Evolutionary conservation across 202 grass and related monocot genomes (phyloP).

Genomic region (Tripidium arundinaceum): DNA sequence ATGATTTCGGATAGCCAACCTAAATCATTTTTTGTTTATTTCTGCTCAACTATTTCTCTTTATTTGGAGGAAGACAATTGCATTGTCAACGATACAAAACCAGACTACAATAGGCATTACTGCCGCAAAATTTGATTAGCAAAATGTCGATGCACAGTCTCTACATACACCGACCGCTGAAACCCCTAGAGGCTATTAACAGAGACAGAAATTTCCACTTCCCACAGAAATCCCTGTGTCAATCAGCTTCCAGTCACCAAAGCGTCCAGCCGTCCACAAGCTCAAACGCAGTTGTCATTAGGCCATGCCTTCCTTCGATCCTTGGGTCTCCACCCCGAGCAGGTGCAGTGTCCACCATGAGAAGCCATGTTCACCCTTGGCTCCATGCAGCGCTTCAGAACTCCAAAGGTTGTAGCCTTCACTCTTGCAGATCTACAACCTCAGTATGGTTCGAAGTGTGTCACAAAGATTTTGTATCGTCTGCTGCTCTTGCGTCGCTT

Average conservation of each 20-base stretch:
- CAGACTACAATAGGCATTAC: background rate
- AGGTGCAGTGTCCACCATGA: background rate
- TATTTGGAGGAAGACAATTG: background rate
- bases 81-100: background rate
- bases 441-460: conserved; percentile 92
- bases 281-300: background rate
- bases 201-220: conserved; percentile 29
- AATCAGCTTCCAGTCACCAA: background rate
- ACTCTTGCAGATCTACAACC: conserved; percentile 49
- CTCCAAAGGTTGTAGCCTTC: background rate
- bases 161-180: background rate
- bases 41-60: conserved; percentile 9
- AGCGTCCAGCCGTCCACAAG: conserved; percentile 12
- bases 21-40: background rate
- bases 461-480: conserved; percentile 98
- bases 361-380: background rate
- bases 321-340: background rate
- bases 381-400: background rate
- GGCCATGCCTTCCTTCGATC: background rate
- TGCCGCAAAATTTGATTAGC: conserved; percentile 39
- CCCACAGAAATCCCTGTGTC: background rate
- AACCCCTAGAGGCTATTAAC: conserved; percentile 39
- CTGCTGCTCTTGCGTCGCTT: conserved; percentile 84
- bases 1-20: background rate
- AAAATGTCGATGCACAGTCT: background rate